Conservation (phyloP, 1,139 yeast genomes). For the Maudiozyma humilis region DNA sequence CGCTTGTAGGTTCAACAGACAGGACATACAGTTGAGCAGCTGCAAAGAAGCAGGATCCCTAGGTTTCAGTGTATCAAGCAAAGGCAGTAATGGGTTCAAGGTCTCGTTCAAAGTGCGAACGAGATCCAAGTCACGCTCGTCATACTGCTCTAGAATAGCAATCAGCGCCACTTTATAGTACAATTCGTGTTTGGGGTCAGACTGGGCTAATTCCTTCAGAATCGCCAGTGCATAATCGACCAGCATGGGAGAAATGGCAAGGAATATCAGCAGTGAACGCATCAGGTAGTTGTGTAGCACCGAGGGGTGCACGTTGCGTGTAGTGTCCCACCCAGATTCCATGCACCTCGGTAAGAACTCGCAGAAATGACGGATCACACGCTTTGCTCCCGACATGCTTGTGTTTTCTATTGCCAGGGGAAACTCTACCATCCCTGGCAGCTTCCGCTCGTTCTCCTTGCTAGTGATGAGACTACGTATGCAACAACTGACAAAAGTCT, state of each 20-base stretch:
- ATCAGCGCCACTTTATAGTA: conserved; percentile 45
- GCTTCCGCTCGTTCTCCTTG: conserved; percentile 56
- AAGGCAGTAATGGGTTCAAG: conserved; percentile 30
- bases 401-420: conserved; percentile 36
- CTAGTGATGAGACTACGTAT: conserved; percentile 64
- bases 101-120: conserved; percentile 54
- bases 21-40: conserved; percentile 12
- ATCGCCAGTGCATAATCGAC: conserved; percentile 51
- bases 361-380: conserved; percentile 55
- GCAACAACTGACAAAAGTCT: conserved; percentile 68
- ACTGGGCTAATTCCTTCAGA: conserved; percentile 38
- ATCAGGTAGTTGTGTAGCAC: conserved; percentile 64
- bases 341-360: conserved; percentile 59
- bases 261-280: conserved; percentile 59
- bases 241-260: conserved; percentile 53
- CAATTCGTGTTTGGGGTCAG: conserved; percentile 45
- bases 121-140: conserved; percentile 67
- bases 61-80: conserved; percentile 14
- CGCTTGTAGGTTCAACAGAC: conserved; percentile 52
- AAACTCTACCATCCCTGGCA: conserved; percentile 44
- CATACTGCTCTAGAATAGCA: conserved; percentile 18
- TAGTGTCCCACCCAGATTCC: conserved; percentile 52
- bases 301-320: conserved; percentile 53
- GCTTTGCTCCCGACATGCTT: conserved; percentile 39
- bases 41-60: conserved; percentile 12